Percentiles rank a stretch among this genome's conserved stretches.
phyloP scores from a whole-genome alignment of 768 basidiomycete species.

The Xerocomellus dryophilus region DNA sequence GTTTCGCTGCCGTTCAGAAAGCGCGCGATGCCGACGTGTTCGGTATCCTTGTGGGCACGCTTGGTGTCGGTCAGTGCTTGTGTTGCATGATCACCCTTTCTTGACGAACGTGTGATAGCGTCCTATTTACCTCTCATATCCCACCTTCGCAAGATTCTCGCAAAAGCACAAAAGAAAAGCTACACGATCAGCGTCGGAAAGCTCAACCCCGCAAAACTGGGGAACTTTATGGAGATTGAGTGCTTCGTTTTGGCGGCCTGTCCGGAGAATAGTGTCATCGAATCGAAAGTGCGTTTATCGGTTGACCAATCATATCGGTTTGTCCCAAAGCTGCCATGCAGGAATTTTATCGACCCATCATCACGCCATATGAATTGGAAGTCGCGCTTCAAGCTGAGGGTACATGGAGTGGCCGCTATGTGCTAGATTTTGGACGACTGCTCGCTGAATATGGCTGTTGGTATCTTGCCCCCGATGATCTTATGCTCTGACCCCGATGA shows the following conservation, averaged over 20 bases:
- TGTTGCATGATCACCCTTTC: neutral
- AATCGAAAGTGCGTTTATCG: slow-evolving; percentile 51
- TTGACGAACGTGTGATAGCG: slow-evolving; percentile 39
- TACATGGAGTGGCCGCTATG: slow-evolving; percentile 74
- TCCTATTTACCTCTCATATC: slow-evolving; percentile 84
- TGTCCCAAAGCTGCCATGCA: slow-evolving; percentile 28
- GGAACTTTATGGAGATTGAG: slow-evolving; percentile 94
- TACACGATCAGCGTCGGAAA: slow-evolving; percentile 97
- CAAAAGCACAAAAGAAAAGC: slow-evolving; percentile 73
- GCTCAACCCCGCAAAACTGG: slow-evolving; percentile 90
- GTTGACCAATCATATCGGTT: neutral
- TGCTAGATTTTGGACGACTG: slow-evolving; percentile 70
- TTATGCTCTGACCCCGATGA: neutral
- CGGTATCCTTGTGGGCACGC: slow-evolving; percentile 91
- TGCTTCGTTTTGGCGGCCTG: slow-evolving; percentile 95
- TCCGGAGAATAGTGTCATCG: slow-evolving; percentile 83
- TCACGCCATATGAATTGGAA: slow-evolving; percentile 91
- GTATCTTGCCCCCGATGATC: neutral
- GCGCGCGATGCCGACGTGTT: slow-evolving; percentile 92
- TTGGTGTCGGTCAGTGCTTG: slow-evolving; percentile 70
- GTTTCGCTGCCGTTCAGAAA: slow-evolving; percentile 83
- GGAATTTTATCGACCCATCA: slow-evolving; percentile 88
- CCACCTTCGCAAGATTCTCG: slow-evolving; percentile 70
- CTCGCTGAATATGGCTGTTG: slow-evolving; percentile 37
- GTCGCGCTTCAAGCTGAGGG: slow-evolving; percentile 70